Evolutionary conservation across 2,329 filamentous ascomycete species (phyloP).

Genomic region (Fusarium nurragi): DNA sequence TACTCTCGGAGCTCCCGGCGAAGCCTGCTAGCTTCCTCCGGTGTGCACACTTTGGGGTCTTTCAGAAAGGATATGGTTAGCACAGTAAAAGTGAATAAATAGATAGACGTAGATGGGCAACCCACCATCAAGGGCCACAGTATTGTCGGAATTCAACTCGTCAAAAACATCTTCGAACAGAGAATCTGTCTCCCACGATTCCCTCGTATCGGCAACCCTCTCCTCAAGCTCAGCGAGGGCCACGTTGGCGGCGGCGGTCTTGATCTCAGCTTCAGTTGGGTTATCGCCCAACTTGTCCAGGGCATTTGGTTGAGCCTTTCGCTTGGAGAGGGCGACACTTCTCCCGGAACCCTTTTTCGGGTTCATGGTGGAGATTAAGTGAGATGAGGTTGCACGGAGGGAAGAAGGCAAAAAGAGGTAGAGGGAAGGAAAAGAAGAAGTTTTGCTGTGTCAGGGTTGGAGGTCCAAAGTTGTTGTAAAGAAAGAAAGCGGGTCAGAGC

Average conservation of each 20-base stretch:
- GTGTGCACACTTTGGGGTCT: slow-evolving; percentile 66
- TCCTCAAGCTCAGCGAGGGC: slow-evolving; percentile 60
- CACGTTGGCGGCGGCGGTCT: slow-evolving; percentile 49
- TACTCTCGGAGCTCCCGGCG: slow-evolving; percentile 77
- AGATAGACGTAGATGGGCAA: slow-evolving; percentile 33
- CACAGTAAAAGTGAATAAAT: slow-evolving; percentile 2
- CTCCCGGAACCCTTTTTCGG: slow-evolving; percentile 46
- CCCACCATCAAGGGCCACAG: slow-evolving; percentile 57
- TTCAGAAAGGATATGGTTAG: slow-evolving; percentile 13
- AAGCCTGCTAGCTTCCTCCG: slow-evolving; percentile 74
- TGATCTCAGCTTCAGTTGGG: slow-evolving; percentile 50
- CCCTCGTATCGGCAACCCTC: slow-evolving; percentile 60
- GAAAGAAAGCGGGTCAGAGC: slow-evolving; percentile 38
- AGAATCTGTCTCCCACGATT: slow-evolving; percentile 71
- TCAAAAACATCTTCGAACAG: slow-evolving; percentile 71
- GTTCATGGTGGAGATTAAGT: slow-evolving; percentile 39
- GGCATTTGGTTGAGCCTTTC: slow-evolving; percentile 50
- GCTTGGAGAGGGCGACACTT: slow-evolving; percentile 47
- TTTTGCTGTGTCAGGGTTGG: no score
- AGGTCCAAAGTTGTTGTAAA: slow-evolving; percentile 13
- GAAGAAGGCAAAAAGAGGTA: background rate
- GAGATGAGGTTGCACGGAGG: background rate
- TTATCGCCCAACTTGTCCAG: slow-evolving; percentile 49
- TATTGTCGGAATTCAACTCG: slow-evolving; percentile 63
- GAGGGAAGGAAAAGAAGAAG: background rate